Conservation (phyloP, 129 eudicot genomes). For the Flaveria trinervia region DNA sequence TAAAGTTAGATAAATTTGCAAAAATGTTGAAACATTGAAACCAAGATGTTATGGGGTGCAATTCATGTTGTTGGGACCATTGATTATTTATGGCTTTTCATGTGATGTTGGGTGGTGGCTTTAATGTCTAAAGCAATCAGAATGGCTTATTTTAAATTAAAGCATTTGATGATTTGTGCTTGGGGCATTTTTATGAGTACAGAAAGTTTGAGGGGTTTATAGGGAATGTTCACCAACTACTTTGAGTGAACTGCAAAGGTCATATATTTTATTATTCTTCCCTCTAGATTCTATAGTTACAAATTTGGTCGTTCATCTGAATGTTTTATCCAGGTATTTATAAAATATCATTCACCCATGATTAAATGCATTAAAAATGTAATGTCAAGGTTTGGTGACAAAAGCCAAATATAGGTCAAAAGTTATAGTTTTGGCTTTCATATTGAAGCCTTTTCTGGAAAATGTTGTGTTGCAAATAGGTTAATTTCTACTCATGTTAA, state of each 20-base stretch:
- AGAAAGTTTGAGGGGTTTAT: conserved; percentile 27
- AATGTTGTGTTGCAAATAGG: too few relatives aligned
- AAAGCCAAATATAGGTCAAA: too few relatives aligned
- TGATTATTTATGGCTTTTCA: conserved; percentile 28
- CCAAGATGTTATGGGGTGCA: conserved; percentile 27
- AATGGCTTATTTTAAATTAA: conserved; percentile 30
- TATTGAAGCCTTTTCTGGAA: too few relatives aligned
- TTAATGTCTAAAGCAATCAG: conserved; percentile 38
- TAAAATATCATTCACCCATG: not conserved
- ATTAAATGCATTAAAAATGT: too few relatives aligned
- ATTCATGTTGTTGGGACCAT: conserved; percentile 23
- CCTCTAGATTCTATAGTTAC: conserved; percentile 2
- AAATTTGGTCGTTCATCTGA: conserved; percentile 13
- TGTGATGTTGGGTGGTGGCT: conserved; percentile 35
- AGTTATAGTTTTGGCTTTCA: too few relatives aligned
- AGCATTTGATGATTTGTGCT: conserved; percentile 27
- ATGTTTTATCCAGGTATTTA: not conserved
- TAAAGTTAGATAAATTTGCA: conserved; percentile 28
- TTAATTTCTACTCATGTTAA: too few relatives aligned
- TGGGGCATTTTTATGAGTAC: conserved; percentile 18
- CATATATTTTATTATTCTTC: not conserved
- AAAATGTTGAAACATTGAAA: conserved; percentile 26
- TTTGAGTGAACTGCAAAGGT: conserved; percentile 25
- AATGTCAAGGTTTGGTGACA: too few relatives aligned
- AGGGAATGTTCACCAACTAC: conserved; percentile 27